phyloP scores from a whole-genome alignment of 2,329 filamentous ascomycete species.

The Botrytis cinerea region DNA sequence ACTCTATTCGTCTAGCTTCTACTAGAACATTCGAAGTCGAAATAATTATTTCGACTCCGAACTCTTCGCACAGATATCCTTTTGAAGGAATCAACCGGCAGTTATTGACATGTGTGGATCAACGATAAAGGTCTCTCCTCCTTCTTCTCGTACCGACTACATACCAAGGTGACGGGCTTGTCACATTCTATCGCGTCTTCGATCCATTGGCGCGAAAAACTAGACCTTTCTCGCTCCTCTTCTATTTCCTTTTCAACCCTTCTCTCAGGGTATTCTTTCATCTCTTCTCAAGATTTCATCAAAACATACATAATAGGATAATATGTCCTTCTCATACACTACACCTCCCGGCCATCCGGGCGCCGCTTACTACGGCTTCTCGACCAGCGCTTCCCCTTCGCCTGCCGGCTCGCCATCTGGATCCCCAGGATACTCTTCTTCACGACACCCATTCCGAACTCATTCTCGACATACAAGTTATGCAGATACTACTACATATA shows the following conservation, averaged over 20 bases:
- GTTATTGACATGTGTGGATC: conserved; percentile 44
- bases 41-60: conserved; percentile 35
- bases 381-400: conserved; percentile 41
- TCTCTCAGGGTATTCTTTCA: conserved; percentile 29
- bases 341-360: conserved; percentile 38
- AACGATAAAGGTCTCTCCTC: conserved; percentile 42
- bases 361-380: conserved; percentile 37
- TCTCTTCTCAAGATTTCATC: conserved; percentile 18
- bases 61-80: conserved; percentile 29
- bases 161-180: conserved; percentile 44
- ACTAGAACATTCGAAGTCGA: conserved; percentile 37
- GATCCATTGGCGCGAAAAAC: conserved; percentile 22
- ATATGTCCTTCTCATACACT: conserved; percentile 40
- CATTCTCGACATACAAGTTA: conserved; percentile 41
- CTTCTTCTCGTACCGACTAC: conserved; percentile 44
- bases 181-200: conserved; percentile 39
- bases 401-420: conserved; percentile 40
- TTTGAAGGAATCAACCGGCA: conserved; percentile 34
- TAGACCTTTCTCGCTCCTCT: conserved; percentile 14
- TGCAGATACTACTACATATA: conserved; percentile 36
- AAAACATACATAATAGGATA: conserved; percentile 37
- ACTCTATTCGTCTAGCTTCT: conserved; percentile 34
- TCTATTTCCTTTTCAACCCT: conserved; percentile 29
- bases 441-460: conserved; percentile 39
- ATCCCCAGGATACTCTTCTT: conserved; percentile 24